Conservation (phyloP, 139 green algal species). For the Zygnema cylindricum region DNA sequence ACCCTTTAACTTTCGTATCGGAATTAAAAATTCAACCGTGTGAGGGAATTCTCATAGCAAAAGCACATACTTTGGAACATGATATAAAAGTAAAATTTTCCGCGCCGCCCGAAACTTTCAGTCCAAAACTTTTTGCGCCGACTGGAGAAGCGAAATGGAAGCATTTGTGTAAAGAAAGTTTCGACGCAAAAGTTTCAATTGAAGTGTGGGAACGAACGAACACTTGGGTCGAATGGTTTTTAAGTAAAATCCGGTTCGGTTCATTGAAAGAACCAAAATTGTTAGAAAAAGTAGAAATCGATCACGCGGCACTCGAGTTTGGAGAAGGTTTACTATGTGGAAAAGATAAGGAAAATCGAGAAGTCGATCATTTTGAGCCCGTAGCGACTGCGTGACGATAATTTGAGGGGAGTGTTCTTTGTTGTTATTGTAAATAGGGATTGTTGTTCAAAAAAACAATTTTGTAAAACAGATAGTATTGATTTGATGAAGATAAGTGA, state of each 20-base stretch:
- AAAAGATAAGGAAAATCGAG: not conserved
- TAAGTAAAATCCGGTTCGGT: not conserved
- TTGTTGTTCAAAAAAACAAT: too few relatives aligned
- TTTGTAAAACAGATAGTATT: too few relatives aligned
- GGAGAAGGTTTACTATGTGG: slow-evolving; percentile 1
- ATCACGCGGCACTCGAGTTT: slow-evolving; percentile 12
- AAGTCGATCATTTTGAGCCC: too few relatives aligned
- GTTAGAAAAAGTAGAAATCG: not conserved
- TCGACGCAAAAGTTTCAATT: not conserved
- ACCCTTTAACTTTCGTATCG: not conserved
- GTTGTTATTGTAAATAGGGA: too few relatives aligned
- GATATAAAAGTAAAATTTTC: not conserved
- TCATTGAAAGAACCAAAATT: not conserved
- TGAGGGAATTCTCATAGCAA: not conserved
- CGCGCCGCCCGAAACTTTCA: not conserved
- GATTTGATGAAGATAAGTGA: too few relatives aligned
- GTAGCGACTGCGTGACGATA: too few relatives aligned
- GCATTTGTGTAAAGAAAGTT: not conserved
- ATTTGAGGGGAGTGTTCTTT: too few relatives aligned
- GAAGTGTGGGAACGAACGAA: not conserved
- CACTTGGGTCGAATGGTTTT: not conserved
- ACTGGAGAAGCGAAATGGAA: not conserved
- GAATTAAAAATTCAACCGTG: not conserved
- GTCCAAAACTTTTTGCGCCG: not conserved
- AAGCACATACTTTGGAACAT: not conserved